Base-by-base conservation (phyloP, 2,329 filamentous ascomycete species). In the Fusarium buxicola region DNA sequence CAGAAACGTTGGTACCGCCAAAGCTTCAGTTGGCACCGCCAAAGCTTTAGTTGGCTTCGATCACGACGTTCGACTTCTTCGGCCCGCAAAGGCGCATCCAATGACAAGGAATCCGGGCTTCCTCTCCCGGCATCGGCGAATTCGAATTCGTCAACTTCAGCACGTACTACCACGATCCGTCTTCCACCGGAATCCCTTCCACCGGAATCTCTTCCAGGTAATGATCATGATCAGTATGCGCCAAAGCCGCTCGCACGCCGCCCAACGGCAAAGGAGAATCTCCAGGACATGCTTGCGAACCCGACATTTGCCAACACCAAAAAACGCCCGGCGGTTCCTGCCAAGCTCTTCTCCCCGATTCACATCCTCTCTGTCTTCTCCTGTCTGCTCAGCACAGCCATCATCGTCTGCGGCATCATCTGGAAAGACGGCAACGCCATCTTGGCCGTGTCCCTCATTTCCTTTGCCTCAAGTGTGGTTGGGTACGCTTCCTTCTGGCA, bases 401-500 rank as follows among this genome's bases (percentile, higher is more conserved):
- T 86, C 27, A 74, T 86, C 24, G 71, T 74, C 1, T 75, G 75
- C 43, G 81, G 82, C 0, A 68, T 74, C 3, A 32, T 75, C 11
- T 77, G 81, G 58, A 53, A 77, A 15, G 75, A 77, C 46, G 75
- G 74, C 7, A 69, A 70, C 15, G 75, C 74, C 7, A 72, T 76
- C 24, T 50, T 77, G 13, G 83, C 86, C 18, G 78, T 87, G 9
- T 72, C 75, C 0, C 75, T 83, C 24, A 81, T 89, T 52, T 82
- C 84, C 8, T 52, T 82, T 9, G 81, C 84, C 3, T 84, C 83
- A 15, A 82, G 79, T 13, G 74, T 87, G 3, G 80, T 84, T 4
- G 84, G 86, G 18, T 81, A 82, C 57, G 86, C 86, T 8, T 85
- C 83, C 4, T 82, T 80, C 71, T 89, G 86, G 86, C 75, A 76